These are phyloP conservation scores for Agapanthus africanus DNA, from an alignment of 106 monocot genomes.

Conservation along the genomic window DNA sequence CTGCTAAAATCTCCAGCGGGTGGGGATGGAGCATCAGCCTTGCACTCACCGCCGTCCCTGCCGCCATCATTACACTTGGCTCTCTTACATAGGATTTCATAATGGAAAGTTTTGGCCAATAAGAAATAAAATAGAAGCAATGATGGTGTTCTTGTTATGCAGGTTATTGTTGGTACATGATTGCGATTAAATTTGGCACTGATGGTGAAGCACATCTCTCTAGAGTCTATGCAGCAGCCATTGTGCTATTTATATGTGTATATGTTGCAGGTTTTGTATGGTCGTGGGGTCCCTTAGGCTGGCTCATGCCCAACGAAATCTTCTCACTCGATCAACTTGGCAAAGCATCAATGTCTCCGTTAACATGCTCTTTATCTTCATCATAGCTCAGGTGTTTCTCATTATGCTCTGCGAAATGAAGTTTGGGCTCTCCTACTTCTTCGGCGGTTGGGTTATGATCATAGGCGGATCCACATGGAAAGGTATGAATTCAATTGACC, in stretches of 20 bases:
- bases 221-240: too few relatives aligned
- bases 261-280: constrained; percentile 37
- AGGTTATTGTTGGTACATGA: constrained; percentile 26
- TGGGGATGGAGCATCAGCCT: too few relatives aligned
- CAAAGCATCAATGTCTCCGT: constrained; percentile 41
- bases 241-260: constrained; percentile 30
- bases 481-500: too few relatives aligned
- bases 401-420: constrained; percentile 21
- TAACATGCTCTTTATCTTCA: constrained; percentile 26
- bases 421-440: constrained; percentile 32
- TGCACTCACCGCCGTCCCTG: too few relatives aligned
- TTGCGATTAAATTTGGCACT: too few relatives aligned
- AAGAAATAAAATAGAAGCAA: too few relatives aligned
- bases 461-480: too few relatives aligned
- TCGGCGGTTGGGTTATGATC: too few relatives aligned
- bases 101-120: too few relatives aligned
- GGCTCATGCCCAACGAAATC: constrained; percentile 36
- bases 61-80: too few relatives aligned
- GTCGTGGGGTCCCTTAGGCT: constrained; percentile 45
- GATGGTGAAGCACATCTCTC: too few relatives aligned
- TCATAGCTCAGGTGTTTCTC: constrained; percentile 35
- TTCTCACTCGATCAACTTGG: constrained; percentile 32
- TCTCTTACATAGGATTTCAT: not conserved
- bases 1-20: too few relatives aligned
- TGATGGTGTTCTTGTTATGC: constrained; percentile 6